phyloP scores from a whole-genome alignment of 1,284 basidiomycete species.

The Cutaneotrichosporon cyanovorans region DNA sequence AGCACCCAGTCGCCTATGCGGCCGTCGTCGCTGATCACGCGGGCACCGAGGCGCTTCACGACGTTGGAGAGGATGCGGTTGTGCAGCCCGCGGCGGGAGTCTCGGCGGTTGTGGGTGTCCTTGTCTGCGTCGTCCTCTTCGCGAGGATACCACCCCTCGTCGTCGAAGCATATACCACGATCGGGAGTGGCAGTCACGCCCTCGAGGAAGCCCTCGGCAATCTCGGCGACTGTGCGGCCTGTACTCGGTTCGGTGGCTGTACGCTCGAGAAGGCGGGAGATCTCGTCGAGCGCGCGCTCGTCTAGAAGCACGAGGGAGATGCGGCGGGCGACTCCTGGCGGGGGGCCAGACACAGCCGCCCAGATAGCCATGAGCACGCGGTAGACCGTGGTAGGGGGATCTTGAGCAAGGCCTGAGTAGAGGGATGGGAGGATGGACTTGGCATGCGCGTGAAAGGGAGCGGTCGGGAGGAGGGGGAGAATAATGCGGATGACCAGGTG shows the following conservation, averaged over 20 bases:
- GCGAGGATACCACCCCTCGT: conserved; percentile 84
- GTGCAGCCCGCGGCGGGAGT: conserved; percentile 51
- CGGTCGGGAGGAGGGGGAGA: conserved; percentile 34
- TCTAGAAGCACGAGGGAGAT: conserved; percentile 40
- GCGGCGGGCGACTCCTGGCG: conserved; percentile 30
- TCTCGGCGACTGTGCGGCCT: conserved; percentile 58
- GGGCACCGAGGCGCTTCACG: conserved; percentile 56
- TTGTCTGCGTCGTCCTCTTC: conserved; percentile 37
- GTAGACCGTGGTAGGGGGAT: conserved; percentile 42
- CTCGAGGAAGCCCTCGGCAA: conserved; percentile 79
- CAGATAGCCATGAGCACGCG: conserved; percentile 41
- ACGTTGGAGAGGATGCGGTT: conserved; percentile 78
- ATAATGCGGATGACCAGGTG: conserved; percentile 40
- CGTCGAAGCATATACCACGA: conserved; percentile 76
- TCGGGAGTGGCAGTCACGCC: conserved; percentile 79
- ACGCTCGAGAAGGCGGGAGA: conserved; percentile 69
- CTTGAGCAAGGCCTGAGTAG: conserved; percentile 35
- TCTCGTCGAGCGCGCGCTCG: conserved; percentile 56
- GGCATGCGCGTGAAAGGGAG: conserved; percentile 34
- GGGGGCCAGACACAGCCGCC: conserved; percentile 32
- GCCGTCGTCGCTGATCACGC: conserved; percentile 74
- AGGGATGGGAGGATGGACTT: conserved; percentile 33
- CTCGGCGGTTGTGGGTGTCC: conserved; percentile 44
- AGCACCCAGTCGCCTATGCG: conserved; percentile 70
- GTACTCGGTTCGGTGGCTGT: conserved; percentile 57